These are phyloP conservation scores for Hymenoscyphus albidus DNA, from an alignment of 2,329 filamentous ascomycete species.

Conservation along the genomic window DNA sequence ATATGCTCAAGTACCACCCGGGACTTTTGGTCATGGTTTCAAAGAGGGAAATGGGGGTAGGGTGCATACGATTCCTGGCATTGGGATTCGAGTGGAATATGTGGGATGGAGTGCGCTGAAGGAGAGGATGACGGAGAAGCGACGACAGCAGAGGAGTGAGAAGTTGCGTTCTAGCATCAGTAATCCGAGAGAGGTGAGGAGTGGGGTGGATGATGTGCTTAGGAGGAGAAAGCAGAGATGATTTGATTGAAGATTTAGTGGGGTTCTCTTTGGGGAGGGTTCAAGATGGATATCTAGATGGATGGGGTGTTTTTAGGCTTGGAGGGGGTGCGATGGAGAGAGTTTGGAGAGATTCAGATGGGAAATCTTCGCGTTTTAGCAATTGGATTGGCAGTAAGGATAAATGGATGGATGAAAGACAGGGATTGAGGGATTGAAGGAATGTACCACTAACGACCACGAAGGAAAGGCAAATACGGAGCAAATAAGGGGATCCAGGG, in stretches of 20 bases:
- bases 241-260: background rate
- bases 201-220: constrained; percentile 34
- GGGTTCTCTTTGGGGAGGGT: background rate
- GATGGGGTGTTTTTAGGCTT: background rate
- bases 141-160: constrained; percentile 54
- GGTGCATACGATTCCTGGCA: constrained; percentile 30
- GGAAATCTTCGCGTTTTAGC: too few relatives aligned
- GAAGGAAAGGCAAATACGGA: too few relatives aligned
- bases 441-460: too few relatives aligned
- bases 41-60: constrained; percentile 31
- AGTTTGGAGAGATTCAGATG: too few relatives aligned
- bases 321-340: too few relatives aligned
- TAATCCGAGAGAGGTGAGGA: constrained; percentile 43
- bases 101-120: constrained; percentile 49
- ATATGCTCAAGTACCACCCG: constrained; percentile 15
- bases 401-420: too few relatives aligned
- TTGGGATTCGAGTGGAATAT: constrained; percentile 47
- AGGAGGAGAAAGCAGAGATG: constrained; percentile 12
- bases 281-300: background rate
- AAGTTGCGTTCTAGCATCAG: constrained; percentile 59
- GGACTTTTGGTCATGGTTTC: constrained; percentile 31
- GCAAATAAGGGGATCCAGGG: too few relatives aligned
- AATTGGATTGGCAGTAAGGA: too few relatives aligned
- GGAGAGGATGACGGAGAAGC: constrained; percentile 53
- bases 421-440: too few relatives aligned